Base-by-base conservation (phyloP, 495 filamentous ascomycete genomes). In the Daldinia bambusicola region DNA sequence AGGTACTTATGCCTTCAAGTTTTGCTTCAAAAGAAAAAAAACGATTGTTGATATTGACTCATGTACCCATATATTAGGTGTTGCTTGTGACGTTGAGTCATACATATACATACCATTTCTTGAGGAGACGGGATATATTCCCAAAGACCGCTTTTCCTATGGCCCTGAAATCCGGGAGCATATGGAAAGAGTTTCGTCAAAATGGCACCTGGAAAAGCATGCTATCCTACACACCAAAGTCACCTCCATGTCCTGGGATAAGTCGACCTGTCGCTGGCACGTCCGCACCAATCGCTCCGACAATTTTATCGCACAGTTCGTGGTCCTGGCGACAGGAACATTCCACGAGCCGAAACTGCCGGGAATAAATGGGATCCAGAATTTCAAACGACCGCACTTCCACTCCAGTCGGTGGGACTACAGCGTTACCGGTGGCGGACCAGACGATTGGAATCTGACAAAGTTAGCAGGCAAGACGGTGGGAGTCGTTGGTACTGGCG, bases 91-190 rank as follows among this genome's bases (percentile, higher is more conserved):
- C 16, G n/a, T 43, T 43, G 40, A 43, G n/a, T 43, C 40, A 16
- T 43, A 43, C 6, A 43, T 43, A n/a, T 43, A 43, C n/a, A 14
- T 43, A 6, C 40, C 40, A 2, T 43, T 43, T 7, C 40, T 43
- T n/a, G 40, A 43, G n/a, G 40, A 43, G 40, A 43, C 40, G 40
- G 40, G n/a, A 16, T 43, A 43, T 43, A 43, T 43, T 7, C 40
- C 40, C 5, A 6, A 43, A 43, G 40, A 43, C 14, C 40, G 40
- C 40, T 43, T 43, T 7, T 43, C 40, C 3, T 43, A 43, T 14
- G 40, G 40, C n/a, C 40, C 40, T 2, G 40, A 43, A 43, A 18
- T 43, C 40, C 40, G 40, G 6, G 40, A 43, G 14, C 40, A 43
- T 8, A 43, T 43, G 40, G 16, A 43, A 43, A 43, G 40, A 43